These are phyloP conservation scores for Colletotrichum echinochloae DNA, from an alignment of 2,329 filamentous ascomycete species.

Conservation along the genomic window DNA sequence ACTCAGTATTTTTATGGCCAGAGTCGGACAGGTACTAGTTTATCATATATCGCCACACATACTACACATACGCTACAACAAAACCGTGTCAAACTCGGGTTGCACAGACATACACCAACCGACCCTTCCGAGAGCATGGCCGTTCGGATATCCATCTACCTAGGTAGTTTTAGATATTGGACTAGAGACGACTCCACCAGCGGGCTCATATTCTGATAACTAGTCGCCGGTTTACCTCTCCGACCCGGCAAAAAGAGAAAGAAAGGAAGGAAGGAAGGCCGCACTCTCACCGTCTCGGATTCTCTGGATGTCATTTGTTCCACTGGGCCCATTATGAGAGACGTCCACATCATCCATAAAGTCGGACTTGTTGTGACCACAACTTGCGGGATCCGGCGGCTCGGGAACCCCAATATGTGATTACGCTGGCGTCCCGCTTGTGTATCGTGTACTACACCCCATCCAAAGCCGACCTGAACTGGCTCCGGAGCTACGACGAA, in stretches of 20 bases:
- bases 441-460: slow-evolving; percentile 19
- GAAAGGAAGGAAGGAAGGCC: not conserved
- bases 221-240: slow-evolving; percentile 12
- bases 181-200: slow-evolving; percentile 21
- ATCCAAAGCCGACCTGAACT: slow-evolving; percentile 13
- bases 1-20: not conserved
- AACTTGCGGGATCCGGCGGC: slow-evolving; percentile 37
- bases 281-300: slow-evolving; percentile 2
- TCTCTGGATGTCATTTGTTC: not conserved
- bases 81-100: slow-evolving; percentile 9
- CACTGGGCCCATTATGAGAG: slow-evolving; percentile 13
- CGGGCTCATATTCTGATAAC: not conserved
- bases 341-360: slow-evolving; percentile 6
- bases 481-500: slow-evolving; percentile 21
- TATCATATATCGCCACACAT: not conserved
- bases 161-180: slow-evolving; percentile 1
- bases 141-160: not conserved
- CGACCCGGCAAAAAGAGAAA: not conserved
- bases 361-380: slow-evolving; percentile 18
- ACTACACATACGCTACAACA: not conserved
- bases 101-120: slow-evolving; percentile 13
- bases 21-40: slow-evolving; percentile 2
- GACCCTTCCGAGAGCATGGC: slow-evolving; percentile 15
- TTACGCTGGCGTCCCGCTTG: slow-evolving; percentile 36
- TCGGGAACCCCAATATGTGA: slow-evolving; percentile 38